Evolutionary conservation across 176 grass and related monocot genomes (phyloP), one percentile per base, ranked within the genome.

Genomic region (Bonia amplexicaulis): DNA sequence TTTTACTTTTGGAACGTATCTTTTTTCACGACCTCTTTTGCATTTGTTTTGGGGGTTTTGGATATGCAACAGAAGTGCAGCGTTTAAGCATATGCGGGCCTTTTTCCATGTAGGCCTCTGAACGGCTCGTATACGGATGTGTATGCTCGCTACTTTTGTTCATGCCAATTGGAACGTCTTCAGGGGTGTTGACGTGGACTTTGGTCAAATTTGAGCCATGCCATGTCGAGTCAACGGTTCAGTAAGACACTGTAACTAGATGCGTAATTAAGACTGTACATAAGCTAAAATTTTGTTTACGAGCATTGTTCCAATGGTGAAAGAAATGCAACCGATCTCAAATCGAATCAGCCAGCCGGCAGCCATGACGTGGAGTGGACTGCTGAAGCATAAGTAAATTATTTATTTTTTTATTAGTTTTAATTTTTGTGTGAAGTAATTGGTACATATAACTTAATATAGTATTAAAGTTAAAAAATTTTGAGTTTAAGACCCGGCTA

Each of bases 381-480:
- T 3, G 31, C 3, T 0, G 0, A 3, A 33, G 31, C 31, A 3
- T 3, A 33, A 33, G 31, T 33, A 33, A 33, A 33, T 33, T 33
- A 0, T 1, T 33, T 3, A 3, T 33, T 3, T 33, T 31, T 33
- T 33, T 33, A 33, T 33, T 33, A 33, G 0, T 3, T 33, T 33
- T 3, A 33, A 31, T 3, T 33, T 33, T 33, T 33, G 0, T 3
- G 0, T 33, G 31, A 33, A 33, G 2, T 33, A 0, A 0, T 33
- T 33, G 3, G 0, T 33, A 33, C 0, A 33, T 33, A 0, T 33
- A 33, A 0, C 3, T 33, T 3, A 33, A 33, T 33, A 33, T 33
- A 1, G 31, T 3, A 33, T 33, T 0, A 33, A 0, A 33, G 3
- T 3, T 0, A 0, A 33, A 33, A 33, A 3, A 0, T 3, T 33